Evolutionary conservation across 805 yeast species (phyloP).

Genomic region (Wickerhamomyces bisporus): DNA sequence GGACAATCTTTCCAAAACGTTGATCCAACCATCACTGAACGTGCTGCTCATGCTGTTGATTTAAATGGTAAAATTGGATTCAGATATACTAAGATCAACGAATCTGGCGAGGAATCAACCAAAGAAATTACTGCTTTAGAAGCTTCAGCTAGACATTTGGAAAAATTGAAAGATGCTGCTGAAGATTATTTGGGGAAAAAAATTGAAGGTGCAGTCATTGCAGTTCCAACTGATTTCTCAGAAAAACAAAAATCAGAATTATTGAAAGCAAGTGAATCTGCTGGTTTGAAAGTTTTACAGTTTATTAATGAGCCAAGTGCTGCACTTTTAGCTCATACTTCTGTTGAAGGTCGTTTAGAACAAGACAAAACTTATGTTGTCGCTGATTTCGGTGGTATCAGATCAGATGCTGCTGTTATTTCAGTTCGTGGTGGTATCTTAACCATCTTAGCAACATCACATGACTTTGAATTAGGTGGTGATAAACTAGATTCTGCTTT

Average conservation of each 20-base stretch:
- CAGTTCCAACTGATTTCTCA: constrained; percentile 86
- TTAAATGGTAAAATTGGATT: constrained; percentile 67
- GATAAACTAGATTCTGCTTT: constrained; percentile 75
- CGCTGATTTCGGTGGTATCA: constrained; percentile 93
- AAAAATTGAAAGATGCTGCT: constrained; percentile 80
- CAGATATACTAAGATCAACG: constrained; percentile 35
- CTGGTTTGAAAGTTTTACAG: constrained; percentile 80
- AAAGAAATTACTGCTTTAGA: constrained; percentile 68
- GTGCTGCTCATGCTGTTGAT: constrained; percentile 64
- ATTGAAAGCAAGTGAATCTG: constrained; percentile 53
- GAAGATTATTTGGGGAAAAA: constrained; percentile 83
- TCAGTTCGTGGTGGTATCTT: constrained; percentile 91
- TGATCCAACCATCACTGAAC: constrained; percentile 57
- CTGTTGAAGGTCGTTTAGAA: constrained; percentile 30
- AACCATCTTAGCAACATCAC: constrained; percentile 82
- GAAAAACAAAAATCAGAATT: constrained; percentile 67
- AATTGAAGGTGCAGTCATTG: constrained; percentile 77
- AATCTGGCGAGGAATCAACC: constrained; percentile 37
- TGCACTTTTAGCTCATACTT: constrained; percentile 76
- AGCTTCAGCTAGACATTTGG: constrained; percentile 77
- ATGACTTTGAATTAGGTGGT: constrained; percentile 83
- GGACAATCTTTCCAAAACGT: constrained; percentile 70
- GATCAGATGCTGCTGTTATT: constrained; percentile 93
- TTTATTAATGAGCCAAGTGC: constrained; percentile 89
- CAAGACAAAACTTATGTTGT: constrained; percentile 81